Evolutionary conservation across 306 rosid species (phyloP).

Genomic region (Sicyos edulis): DNA sequence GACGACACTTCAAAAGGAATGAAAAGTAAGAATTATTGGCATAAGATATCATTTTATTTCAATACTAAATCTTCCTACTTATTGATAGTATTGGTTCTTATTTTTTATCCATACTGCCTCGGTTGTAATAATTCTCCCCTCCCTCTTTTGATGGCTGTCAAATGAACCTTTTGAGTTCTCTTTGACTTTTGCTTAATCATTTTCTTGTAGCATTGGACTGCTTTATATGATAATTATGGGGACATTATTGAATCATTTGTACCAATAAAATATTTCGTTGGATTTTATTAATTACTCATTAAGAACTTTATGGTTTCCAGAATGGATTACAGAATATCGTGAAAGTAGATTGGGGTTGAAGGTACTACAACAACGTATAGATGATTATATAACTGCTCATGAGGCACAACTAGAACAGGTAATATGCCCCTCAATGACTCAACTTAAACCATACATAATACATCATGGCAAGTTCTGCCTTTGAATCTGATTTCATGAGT

Average conservation of each 20-base stretch:
- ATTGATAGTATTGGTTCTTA: background rate
- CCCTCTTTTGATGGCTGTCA: background rate
- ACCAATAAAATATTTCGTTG: background rate
- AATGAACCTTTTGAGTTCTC: conserved; percentile 4
- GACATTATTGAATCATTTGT: background rate
- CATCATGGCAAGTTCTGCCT: background rate
- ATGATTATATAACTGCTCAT: conserved; percentile 52
- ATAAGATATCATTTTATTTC: background rate
- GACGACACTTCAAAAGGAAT: conserved; percentile 43
- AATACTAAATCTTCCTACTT: background rate
- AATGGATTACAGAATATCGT: conserved; percentile 66
- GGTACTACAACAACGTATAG: conserved; percentile 56
- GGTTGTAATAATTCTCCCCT: background rate
- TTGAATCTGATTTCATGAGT: conserved; percentile 8
- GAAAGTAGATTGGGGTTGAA: conserved; percentile 63
- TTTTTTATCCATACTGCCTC: background rate
- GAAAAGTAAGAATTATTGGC: conserved; percentile 32
- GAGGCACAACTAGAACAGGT: conserved; percentile 73
- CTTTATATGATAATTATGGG: background rate
- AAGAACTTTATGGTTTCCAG: conserved; percentile 39
- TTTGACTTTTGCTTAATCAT: background rate
- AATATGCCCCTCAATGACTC: conserved; percentile 1
- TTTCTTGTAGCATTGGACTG: background rate
- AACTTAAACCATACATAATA: background rate
- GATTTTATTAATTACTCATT: conserved; percentile 24